Base-by-base conservation (phyloP, 2,329 filamentous ascomycete genomes). In the Tolypocladium amazonense region DNA sequence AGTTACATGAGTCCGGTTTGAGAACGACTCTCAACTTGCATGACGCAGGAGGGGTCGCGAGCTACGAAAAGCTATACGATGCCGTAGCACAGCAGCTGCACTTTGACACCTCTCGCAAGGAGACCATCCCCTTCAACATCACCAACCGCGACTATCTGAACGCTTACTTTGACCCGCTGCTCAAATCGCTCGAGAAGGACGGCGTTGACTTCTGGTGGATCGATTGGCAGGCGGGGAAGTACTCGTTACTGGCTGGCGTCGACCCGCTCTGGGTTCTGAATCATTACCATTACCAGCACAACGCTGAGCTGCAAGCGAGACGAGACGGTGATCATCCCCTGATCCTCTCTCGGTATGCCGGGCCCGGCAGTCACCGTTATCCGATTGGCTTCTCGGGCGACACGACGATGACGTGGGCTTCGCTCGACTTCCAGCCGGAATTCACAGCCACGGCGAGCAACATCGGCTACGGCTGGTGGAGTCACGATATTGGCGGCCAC, bases 391-490 rank as follows among this genome's bases (percentile, higher is more conserved):
- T 88, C 66, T 87, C 84, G 0, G 85, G 85, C 0, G 85, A 88
- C 63, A 80, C 80, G 0, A 70, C 83, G 53, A 79, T 81, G 23
- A 81, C 81, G 0, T 88, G 85, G 85, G 79, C 75, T 0, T 84
- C 81, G 0, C 75, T 88, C 20, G 69, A 77, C 18, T 88, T 87
- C 70, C 85, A 88, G 67, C 84, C 85, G 8, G 84, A 88, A 65
- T 88, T 88, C 65, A 88, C 85, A 0, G 81, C 83, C 3, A 86
- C 82, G 0, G 82, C 85, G 0, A 84, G 82, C 12, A 88, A 88
- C 68, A 85, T 88, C 61, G 85, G 85, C 0, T 88, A 84, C 62
- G 85, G 84, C 2, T 87, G 84, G 84, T 88, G 85, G 85, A 84
- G 81, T 56, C 84, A 88, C 67, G 85, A 88, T 63, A 85, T 88